These are phyloP conservation scores for Microbotryum lychnidis-dioicae DNA, from an alignment of 1,284 basidiomycete genomes.

Conservation along the genomic window DNA sequence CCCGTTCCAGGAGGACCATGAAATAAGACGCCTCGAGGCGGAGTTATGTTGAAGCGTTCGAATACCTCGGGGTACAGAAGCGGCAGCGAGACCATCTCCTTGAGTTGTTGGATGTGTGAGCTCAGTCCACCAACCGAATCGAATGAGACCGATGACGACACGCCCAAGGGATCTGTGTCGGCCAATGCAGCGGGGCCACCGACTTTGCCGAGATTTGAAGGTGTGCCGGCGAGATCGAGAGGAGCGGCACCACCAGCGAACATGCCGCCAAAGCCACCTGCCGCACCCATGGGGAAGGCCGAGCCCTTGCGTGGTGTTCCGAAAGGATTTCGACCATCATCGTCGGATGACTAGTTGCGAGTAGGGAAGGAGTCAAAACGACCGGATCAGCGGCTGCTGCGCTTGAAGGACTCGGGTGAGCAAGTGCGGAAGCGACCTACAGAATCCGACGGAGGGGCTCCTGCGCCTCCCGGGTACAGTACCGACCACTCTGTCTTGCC, in stretches of 20 bases:
- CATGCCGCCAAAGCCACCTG: slow-evolving; percentile 30
- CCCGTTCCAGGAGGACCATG: slow-evolving; percentile 93
- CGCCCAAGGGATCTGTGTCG: slow-evolving; percentile 90
- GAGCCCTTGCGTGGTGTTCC: slow-evolving; percentile 27
- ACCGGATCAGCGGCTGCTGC: background rate
- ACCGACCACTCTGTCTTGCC: slow-evolving; percentile 28
- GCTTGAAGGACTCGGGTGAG: background rate
- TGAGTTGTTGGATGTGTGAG: slow-evolving; percentile 90
- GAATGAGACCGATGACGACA: slow-evolving; percentile 89
- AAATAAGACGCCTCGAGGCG: slow-evolving; percentile 93
- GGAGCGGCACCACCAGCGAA: slow-evolving; percentile 34
- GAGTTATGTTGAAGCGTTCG: slow-evolving; percentile 87
- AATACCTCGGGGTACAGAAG: slow-evolving; percentile 96
- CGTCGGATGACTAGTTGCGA: slow-evolving; percentile 22
- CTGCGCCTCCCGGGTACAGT: slow-evolving; percentile 22
- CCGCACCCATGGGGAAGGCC: slow-evolving; percentile 31
- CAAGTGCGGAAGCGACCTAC: slow-evolving; percentile 5
- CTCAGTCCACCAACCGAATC: slow-evolving; percentile 96
- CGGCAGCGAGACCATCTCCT: slow-evolving; percentile 97
- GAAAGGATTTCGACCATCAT: slow-evolving; percentile 26
- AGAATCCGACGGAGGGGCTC: slow-evolving; percentile 22
- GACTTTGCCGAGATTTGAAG: slow-evolving; percentile 67
- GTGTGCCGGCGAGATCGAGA: slow-evolving; percentile 28
- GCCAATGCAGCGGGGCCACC: slow-evolving; percentile 72
- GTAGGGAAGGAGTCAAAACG: background rate